A percentile compares a stretch with the other conserved stretches of the same genome.
phyloP scores from a whole-genome alignment of 192 early-diverging fungal genomes.

The Diversispora eburnea region DNA sequence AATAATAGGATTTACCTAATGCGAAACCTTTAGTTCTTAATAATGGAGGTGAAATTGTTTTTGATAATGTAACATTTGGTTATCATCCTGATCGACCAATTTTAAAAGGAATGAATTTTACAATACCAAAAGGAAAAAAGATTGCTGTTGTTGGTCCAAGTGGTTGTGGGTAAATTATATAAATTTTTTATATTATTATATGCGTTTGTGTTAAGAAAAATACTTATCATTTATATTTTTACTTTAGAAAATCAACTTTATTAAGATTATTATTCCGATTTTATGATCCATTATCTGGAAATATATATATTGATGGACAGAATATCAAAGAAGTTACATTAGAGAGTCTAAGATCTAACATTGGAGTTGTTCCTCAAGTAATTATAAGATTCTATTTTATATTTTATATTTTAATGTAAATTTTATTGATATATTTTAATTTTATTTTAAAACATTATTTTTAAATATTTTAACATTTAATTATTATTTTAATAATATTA shows the following conservation, averaged over 20 bases:
- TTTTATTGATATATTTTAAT: not conserved
- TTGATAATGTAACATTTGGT: conserved; percentile 88
- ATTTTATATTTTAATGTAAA: not conserved
- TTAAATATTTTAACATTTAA: too few relatives aligned
- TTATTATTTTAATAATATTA: too few relatives aligned
- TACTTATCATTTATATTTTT: conserved; percentile 46
- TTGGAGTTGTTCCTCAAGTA: conserved; percentile 85
- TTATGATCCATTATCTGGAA: conserved; percentile 81
- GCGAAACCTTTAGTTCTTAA: conserved; percentile 43
- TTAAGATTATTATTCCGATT: conserved; percentile 88
- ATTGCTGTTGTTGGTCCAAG: conserved; percentile 91
- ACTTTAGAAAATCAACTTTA: conserved; percentile 76
- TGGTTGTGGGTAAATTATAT: conserved; percentile 76
- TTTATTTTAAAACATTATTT: not conserved
- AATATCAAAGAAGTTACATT: conserved; percentile 75
- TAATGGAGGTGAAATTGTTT: conserved; percentile 75
- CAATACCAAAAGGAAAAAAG: conserved; percentile 78
- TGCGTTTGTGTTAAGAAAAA: conserved; percentile 32
- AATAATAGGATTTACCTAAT: conserved; percentile 49
- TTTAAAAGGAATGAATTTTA: conserved; percentile 66
- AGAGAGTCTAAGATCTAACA: conserved; percentile 68
- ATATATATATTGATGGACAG: conserved; percentile 83
- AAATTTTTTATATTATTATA: conserved; percentile 25
- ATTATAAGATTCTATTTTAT: conserved; percentile 4
- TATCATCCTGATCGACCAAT: conserved; percentile 71